Evolutionary conservation across 768 basidiomycete species (phyloP), one percentile per base, ranked within the genome.

Genomic region (Lentinula aciculospora): DNA sequence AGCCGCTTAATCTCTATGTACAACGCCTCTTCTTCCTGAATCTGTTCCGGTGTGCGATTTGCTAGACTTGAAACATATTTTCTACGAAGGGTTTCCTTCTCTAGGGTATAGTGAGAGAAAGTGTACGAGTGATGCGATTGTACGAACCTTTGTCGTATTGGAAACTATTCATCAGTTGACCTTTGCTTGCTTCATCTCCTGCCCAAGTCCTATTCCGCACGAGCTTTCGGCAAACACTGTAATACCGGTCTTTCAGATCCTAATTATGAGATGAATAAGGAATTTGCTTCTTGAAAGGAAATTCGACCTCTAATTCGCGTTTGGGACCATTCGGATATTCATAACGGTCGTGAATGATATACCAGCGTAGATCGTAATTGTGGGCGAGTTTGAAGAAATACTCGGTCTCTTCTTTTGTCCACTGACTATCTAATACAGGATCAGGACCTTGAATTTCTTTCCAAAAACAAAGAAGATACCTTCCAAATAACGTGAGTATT

Each of bases 201-300:
- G 81, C 71, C 80, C 93, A 94, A 17, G 93, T 92, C 27, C 91
- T 76, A 64, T 83, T 91, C 44, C 92, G 81, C 32, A 98, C 79
- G 32, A 98, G 80, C 60, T 89, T 91, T 28, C 97, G 81, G 68
- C 94, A 95, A 17, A 95, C 87, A 50, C 88, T 85, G 69, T 89
- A 98, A 66, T 98, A 98, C 28, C 97, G 80, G 63, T 94, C 92
- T 74, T 98, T 98, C 63, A 98, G 71, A 61, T 97, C 95, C 92
- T 94, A 64, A 6, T 60, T 47, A 29, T 23, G 53, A 8, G 27
- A 15, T 5, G n/a, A 49, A 34, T 19, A 23, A 31, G 6, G n/a
- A 29, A 8, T 29, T 9, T 53, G 17, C 36, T n/a, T 10, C 29
- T 21, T 29, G 31, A 27, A 13, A 59, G 40, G 12, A 3, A 29